Evolutionary conservation across 2,329 filamentous ascomycete species (phyloP).

Genomic region (Xylariaceae sp.): DNA sequence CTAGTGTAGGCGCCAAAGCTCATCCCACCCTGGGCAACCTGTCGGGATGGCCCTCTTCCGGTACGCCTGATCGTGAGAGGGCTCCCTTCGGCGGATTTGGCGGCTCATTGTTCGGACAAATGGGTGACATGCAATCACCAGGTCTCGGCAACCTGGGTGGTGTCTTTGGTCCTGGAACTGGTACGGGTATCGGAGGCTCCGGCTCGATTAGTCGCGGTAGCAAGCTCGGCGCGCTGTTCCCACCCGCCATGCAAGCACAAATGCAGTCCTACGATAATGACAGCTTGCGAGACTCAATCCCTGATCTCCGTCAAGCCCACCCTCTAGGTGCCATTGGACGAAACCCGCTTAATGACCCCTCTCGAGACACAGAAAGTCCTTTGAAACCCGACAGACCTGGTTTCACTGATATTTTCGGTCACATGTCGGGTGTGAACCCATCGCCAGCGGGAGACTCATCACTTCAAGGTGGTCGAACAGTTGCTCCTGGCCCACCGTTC

Average conservation of each 20-base stretch:
- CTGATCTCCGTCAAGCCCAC: conserved; percentile 58
- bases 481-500: conserved; percentile 31
- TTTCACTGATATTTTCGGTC: conserved; percentile 53
- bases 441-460: conserved; percentile 32
- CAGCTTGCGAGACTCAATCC: conserved; percentile 51
- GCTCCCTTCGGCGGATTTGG: conserved; percentile 61
- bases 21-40: conserved; percentile 62
- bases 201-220: conserved; percentile 71
- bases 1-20: conserved; percentile 75
- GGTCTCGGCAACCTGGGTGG: conserved; percentile 63
- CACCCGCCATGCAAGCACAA: conserved; percentile 83
- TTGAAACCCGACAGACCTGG: conserved; percentile 51
- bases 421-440: conserved; percentile 29
- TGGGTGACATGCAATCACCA: conserved; percentile 75
- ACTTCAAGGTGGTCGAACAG: conserved; percentile 22
- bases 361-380: conserved; percentile 57
- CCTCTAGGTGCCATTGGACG: conserved; percentile 66
- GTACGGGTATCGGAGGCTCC: conserved; percentile 49
- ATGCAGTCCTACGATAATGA: conserved; percentile 73
- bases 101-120: conserved; percentile 72
- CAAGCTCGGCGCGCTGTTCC: conserved; percentile 85
- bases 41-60: conserved; percentile 60
- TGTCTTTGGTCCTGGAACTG: conserved; percentile 63
- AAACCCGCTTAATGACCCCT: conserved; percentile 49
- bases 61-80: conserved; percentile 65